phyloP scores from a whole-genome alignment of 2,329 filamentous ascomycete species.

The Penicillium paneum region DNA sequence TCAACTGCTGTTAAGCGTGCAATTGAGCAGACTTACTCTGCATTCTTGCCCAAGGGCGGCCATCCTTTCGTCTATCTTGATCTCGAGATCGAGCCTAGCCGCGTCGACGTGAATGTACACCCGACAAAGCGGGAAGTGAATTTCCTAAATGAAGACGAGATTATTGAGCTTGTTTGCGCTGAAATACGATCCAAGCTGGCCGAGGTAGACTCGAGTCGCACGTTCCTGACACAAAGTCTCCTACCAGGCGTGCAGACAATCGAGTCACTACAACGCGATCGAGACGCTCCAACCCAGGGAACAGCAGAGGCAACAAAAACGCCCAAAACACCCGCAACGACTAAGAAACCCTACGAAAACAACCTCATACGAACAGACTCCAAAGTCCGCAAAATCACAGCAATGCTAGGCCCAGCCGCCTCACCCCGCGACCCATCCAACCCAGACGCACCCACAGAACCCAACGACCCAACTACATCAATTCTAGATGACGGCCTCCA shows the following conservation, averaged over 20 bases:
- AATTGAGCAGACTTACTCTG: conserved; percentile 82
- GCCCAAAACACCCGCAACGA: conserved; percentile 35
- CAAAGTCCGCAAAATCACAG: conserved; percentile 87
- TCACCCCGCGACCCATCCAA: conserved; percentile 24
- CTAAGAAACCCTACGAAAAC: conserved; percentile 69
- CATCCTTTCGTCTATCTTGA: conserved; percentile 93
- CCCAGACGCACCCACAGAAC: conserved; percentile 24
- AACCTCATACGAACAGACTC: conserved; percentile 88
- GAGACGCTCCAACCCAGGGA: conserved; percentile 20
- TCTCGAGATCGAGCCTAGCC: conserved; percentile 83
- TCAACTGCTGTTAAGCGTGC: conserved; percentile 84
- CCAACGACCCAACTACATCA: conserved; percentile 31
- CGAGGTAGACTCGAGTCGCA: conserved; percentile 87
- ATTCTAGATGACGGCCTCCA: conserved; percentile 53
- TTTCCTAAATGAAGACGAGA: conserved; percentile 96
- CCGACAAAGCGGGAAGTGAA: conserved; percentile 96
- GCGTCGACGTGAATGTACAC: conserved; percentile 96
- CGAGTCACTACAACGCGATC: conserved; percentile 29
- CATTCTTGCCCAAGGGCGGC: conserved; percentile 86
- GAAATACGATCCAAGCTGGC: conserved; percentile 74
- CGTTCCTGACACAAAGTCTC: conserved; percentile 89
- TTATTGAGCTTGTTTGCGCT: conserved; percentile 79
- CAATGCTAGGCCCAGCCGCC: conserved; percentile 71
- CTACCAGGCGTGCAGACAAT: conserved; percentile 63
- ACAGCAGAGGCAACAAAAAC: conserved; percentile 37